Percentiles rank a stretch among this genome's conserved stretches.
Conservation (phyloP, 305 asterid genomes). For the Rubia peregrina region DNA sequence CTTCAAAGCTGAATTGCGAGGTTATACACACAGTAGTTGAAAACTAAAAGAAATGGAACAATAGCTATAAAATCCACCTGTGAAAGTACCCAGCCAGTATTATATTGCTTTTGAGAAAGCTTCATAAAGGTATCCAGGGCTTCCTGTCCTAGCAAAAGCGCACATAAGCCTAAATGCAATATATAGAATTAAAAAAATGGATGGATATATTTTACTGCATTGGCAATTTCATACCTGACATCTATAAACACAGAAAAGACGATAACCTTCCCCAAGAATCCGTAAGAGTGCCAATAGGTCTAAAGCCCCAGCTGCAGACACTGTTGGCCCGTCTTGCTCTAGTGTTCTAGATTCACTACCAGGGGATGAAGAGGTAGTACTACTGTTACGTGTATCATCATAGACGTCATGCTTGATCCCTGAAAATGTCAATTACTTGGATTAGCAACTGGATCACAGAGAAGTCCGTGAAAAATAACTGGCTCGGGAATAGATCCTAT, state of each 20-base stretch:
- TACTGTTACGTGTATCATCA: conserved; percentile 61
- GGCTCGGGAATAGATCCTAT: background rate
- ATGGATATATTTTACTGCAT: conserved; percentile 4
- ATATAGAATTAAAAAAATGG: background rate
- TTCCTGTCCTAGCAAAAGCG: conserved; percentile 51
- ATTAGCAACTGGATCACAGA: conserved; percentile 6
- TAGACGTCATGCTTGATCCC: conserved; percentile 55
- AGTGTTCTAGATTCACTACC: conserved; percentile 42
- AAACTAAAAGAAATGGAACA: conserved; percentile 5
- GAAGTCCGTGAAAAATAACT: background rate
- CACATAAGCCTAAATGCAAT: conserved; percentile 9
- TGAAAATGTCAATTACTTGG: conserved; percentile 19
- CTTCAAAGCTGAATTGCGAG: background rate
- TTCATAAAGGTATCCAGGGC: conserved; percentile 63
- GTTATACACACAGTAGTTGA: conserved; percentile 2
- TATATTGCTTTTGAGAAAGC: conserved; percentile 87
- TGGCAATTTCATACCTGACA: conserved; percentile 53
- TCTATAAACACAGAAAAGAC: conserved; percentile 74
- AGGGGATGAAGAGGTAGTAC: conserved; percentile 46
- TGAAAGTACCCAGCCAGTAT: conserved; percentile 96
- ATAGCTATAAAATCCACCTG: conserved; percentile 45
- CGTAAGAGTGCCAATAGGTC: conserved; percentile 64
- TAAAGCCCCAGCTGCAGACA: conserved; percentile 58
- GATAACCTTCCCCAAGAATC: conserved; percentile 88
- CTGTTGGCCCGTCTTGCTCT: conserved; percentile 56